Conservation (phyloP, 2,329 filamentous ascomycete species). For the Phialemoniopsis sp. region DNA sequence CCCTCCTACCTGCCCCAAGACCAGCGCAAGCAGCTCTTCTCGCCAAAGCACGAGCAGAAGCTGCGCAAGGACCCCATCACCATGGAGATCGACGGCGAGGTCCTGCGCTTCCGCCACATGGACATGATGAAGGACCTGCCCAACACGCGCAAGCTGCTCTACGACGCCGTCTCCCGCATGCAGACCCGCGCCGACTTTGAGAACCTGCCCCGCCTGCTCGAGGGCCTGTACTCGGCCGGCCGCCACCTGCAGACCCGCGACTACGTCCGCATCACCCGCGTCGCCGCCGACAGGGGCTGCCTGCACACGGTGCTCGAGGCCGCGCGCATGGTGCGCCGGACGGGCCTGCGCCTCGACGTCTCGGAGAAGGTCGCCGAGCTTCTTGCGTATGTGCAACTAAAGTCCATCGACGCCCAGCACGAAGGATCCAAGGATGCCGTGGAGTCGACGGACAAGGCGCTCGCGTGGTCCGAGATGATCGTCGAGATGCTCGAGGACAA, state of each 20-base stretch:
- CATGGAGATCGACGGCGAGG: constrained; percentile 54
- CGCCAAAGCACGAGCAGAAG: constrained; percentile 35
- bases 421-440: constrained; percentile 19
- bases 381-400: constrained; percentile 32
- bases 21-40: constrained; percentile 51
- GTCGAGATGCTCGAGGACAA: constrained; percentile 44
- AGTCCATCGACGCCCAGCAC: constrained; percentile 28
- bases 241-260: constrained; percentile 29
- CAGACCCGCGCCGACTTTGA: constrained; percentile 42
- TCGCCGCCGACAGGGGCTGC: constrained; percentile 32
- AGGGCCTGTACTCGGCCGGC: constrained; percentile 39
- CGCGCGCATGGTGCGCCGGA: constrained; percentile 39
- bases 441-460: constrained; percentile 32
- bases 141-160: constrained; percentile 31
- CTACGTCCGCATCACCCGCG: constrained; percentile 33
- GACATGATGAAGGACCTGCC: constrained; percentile 37
- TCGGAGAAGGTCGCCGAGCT: constrained; percentile 35
- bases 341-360: constrained; percentile 36
- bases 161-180: constrained; percentile 38
- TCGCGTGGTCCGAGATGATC: constrained; percentile 40
- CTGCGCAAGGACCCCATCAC: constrained; percentile 52
- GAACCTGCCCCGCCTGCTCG: constrained; percentile 47
- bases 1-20: constrained; percentile 51
- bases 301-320: constrained; percentile 45
- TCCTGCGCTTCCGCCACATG: constrained; percentile 45